phyloP scores from a whole-genome alignment of 495 filamentous ascomycete species.

The Trypethelium eluteriae region DNA sequence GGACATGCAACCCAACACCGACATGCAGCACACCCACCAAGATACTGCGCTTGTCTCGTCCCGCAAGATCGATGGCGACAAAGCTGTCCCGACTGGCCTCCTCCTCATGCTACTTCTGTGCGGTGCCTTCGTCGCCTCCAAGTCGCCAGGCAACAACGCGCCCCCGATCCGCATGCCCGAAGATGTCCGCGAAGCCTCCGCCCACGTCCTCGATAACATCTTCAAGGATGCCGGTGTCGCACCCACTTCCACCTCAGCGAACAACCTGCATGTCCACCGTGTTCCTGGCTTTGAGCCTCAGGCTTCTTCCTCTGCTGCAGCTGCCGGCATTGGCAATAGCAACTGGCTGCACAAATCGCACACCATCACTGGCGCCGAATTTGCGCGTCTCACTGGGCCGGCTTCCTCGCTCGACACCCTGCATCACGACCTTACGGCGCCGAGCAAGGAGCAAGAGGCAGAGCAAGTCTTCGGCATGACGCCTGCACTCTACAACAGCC shows the following conservation, averaged over 20 bases:
- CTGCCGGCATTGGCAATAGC: slow-evolving; percentile 2
- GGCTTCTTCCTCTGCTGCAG: neutral
- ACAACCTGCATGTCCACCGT: slow-evolving; percentile 13
- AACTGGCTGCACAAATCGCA: slow-evolving; percentile 16
- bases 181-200: slow-evolving; percentile 86
- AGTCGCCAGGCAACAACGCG: slow-evolving; percentile 52
- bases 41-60: neutral
- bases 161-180: slow-evolving; percentile 80
- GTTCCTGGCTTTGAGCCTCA: slow-evolving; percentile 24
- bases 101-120: slow-evolving; percentile 77
- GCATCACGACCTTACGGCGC: slow-evolving; percentile 62
- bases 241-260: neutral
- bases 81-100: slow-evolving; percentile 35
- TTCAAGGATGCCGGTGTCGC: slow-evolving; percentile 67
- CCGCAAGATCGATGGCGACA: slow-evolving; percentile 21
- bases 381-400: slow-evolving; percentile 40
- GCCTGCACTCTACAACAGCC: slow-evolving; percentile 66
- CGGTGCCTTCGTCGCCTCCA: slow-evolving; percentile 92
- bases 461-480: slow-evolving; percentile 84
- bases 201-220: slow-evolving; percentile 79
- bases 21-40: neutral
- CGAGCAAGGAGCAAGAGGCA: slow-evolving; percentile 77
- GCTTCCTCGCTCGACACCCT: slow-evolving; percentile 60
- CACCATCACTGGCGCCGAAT: slow-evolving; percentile 45
- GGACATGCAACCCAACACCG: neutral